phyloP scores from a whole-genome alignment of 202 grass and related monocot genomes.

The Elaeis oleifera region DNA sequence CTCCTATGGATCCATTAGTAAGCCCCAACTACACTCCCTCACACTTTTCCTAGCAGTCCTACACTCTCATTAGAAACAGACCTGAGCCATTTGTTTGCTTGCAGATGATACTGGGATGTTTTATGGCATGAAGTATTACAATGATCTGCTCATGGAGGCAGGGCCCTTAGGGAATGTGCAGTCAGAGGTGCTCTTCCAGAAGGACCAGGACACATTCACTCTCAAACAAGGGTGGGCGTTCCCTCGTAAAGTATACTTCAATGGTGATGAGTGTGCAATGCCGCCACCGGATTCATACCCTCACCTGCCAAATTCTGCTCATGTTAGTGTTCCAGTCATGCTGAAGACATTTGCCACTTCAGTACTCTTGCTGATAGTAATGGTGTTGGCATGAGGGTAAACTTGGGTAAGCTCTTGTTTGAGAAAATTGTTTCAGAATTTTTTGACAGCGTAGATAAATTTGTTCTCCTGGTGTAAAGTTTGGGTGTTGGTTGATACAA shows the following conservation, averaged over 20 bases:
- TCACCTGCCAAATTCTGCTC: constrained; percentile 58
- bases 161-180: constrained; percentile 79
- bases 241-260: constrained; percentile 94
- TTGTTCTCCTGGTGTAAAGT: no score
- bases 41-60: background rate
- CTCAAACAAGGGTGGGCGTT: constrained; percentile 95
- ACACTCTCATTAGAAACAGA: constrained; percentile 6
- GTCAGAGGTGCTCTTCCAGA: constrained; percentile 80
- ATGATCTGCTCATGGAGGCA: constrained; percentile 88
- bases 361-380: constrained; percentile 13
- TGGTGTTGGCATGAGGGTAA: constrained; percentile 30
- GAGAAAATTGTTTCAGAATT: no score
- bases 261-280: constrained; percentile 85
- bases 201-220: constrained; percentile 67
- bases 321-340: background rate
- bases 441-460: no score
- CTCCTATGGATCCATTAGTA: constrained; percentile 75
- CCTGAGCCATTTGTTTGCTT: background rate
- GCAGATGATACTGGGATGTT: constrained; percentile 96
- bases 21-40: background rate
- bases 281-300: constrained; percentile 65
- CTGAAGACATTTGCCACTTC: background rate
- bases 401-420: background rate
- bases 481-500: no score
- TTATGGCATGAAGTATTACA: constrained; percentile 90